A percentile compares a stretch with the other conserved stretches of the same genome.
Conservation (phyloP, 768 basidiomycete genomes). For the Pleurotus djamor region DNA sequence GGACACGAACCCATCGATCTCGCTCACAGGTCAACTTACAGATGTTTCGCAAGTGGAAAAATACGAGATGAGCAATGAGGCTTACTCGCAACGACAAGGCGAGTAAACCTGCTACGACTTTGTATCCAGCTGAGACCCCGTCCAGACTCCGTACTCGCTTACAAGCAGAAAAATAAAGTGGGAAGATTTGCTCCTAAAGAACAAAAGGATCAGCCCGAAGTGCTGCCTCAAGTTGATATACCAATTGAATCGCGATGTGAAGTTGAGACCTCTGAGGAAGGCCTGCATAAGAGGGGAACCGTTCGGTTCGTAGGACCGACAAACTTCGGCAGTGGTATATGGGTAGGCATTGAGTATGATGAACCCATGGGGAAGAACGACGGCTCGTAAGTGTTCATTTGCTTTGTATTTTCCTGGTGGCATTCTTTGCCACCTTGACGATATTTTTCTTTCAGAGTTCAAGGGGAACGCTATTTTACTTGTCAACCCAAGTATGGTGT, state of each 20-base stretch:
- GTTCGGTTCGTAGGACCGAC: slow-evolving; percentile 86
- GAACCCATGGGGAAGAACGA: slow-evolving; percentile 96
- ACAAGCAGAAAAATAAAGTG: slow-evolving; percentile 83
- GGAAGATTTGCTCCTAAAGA: slow-evolving; percentile 78
- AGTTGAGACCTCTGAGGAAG: slow-evolving; percentile 69
- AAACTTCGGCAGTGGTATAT: slow-evolving; percentile 70
- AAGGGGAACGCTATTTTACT: slow-evolving; percentile 84
- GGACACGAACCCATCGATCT: slow-evolving; percentile 73
- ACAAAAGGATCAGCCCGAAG: slow-evolving; percentile 20
- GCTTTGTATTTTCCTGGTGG: neutral
- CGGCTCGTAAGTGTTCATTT: slow-evolving; percentile 68
- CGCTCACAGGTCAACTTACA: slow-evolving; percentile 80
- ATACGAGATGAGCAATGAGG: slow-evolving; percentile 82
- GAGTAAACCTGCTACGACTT: no score
- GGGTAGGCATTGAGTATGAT: slow-evolving; percentile 95
- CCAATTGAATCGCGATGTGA: slow-evolving; percentile 77
- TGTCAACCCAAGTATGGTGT: slow-evolving; percentile 77
- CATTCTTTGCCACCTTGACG: slow-evolving; percentile 8
- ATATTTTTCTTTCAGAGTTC: slow-evolving; percentile 70
- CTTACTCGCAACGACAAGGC: slow-evolving; percentile 84
- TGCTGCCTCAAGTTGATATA: slow-evolving; percentile 41
- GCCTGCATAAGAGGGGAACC: slow-evolving; percentile 75
- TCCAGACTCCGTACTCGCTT: slow-evolving; percentile 87
- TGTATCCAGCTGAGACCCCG: no score
- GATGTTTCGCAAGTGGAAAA: slow-evolving; percentile 89